phyloP scores from a whole-genome alignment of 345 rosid species.

The Pugionium cornutum region DNA sequence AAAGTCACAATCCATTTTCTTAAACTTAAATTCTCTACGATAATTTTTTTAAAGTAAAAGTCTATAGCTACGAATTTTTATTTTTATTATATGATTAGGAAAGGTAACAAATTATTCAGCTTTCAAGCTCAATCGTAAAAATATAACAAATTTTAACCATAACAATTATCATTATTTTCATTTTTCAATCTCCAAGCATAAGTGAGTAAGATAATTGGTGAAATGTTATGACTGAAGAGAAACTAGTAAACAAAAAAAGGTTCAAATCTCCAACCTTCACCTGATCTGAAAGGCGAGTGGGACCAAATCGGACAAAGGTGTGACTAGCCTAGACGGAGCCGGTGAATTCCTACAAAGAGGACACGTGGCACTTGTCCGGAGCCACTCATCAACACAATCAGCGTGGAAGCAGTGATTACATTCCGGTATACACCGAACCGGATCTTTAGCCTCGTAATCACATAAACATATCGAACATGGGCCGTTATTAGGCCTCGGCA shows the following conservation, averaged over 20 bases:
- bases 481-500: conserved; percentile 63
- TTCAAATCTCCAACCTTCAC: conserved; percentile 39
- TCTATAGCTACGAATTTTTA: too few species aligned
- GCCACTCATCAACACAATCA: conserved; percentile 74
- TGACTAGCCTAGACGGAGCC: conserved; percentile 46
- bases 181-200: conserved; percentile 2
- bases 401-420: conserved; percentile 78
- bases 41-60: too few species aligned
- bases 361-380: conserved; percentile 64
- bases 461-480: conserved; percentile 67
- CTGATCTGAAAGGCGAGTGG: conserved; percentile 52
- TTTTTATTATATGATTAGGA: background rate
- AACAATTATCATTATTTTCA: background rate
- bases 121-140: background rate
- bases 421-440: conserved; percentile 58
- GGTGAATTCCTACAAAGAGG: conserved; percentile 76
- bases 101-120: conserved; percentile 8
- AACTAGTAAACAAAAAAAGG: background rate
- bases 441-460: conserved; percentile 56
- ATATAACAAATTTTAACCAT: background rate
- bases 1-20: too few species aligned
- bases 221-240: background rate
- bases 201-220: background rate
- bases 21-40: too few species aligned
- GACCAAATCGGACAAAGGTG: conserved; percentile 64